phyloP scores from a whole-genome alignment of 495 filamentous ascomycete genomes.

The Physcia stellaris region DNA sequence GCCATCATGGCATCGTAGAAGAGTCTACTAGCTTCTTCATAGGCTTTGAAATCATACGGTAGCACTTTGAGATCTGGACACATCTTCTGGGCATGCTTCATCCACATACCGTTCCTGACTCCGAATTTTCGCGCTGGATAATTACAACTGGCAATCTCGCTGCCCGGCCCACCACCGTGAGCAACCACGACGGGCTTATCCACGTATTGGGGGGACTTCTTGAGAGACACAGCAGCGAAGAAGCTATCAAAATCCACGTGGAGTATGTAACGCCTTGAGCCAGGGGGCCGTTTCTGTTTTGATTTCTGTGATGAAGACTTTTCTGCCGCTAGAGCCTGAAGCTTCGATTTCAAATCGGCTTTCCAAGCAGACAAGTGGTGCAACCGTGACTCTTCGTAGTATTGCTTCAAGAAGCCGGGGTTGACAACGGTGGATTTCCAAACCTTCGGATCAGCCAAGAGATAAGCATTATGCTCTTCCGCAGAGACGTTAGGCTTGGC shows the following conservation, averaged over 20 bases:
- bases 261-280: slow-evolving; percentile 68
- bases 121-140: slow-evolving; percentile 78
- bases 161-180: slow-evolving; percentile 70
- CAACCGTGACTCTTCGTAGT: slow-evolving; percentile 81
- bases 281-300: slow-evolving; percentile 34
- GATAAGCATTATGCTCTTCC: slow-evolving; percentile 77
- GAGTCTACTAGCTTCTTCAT: slow-evolving; percentile 77
- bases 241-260: slow-evolving; percentile 98
- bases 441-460: slow-evolving; percentile 70
- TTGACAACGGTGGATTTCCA: slow-evolving; percentile 76
- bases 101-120: slow-evolving; percentile 98
- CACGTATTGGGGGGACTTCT: slow-evolving; percentile 57
- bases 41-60: slow-evolving; percentile 86
- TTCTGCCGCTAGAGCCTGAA: slow-evolving; percentile 64
- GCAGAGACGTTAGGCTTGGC: not conserved
- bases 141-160: slow-evolving; percentile 95
- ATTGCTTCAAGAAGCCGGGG: slow-evolving; percentile 85
- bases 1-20: slow-evolving; percentile 81
- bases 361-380: slow-evolving; percentile 96
- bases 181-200: slow-evolving; percentile 84
- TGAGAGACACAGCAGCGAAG: slow-evolving; percentile 83
- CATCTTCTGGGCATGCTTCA: slow-evolving; percentile 71
- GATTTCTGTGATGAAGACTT: slow-evolving; percentile 40
- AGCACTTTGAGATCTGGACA: slow-evolving; percentile 77
- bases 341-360: slow-evolving; percentile 73